Evolutionary conservation across 768 basidiomycete species (phyloP).

Genomic region (Collybia mongolica): DNA sequence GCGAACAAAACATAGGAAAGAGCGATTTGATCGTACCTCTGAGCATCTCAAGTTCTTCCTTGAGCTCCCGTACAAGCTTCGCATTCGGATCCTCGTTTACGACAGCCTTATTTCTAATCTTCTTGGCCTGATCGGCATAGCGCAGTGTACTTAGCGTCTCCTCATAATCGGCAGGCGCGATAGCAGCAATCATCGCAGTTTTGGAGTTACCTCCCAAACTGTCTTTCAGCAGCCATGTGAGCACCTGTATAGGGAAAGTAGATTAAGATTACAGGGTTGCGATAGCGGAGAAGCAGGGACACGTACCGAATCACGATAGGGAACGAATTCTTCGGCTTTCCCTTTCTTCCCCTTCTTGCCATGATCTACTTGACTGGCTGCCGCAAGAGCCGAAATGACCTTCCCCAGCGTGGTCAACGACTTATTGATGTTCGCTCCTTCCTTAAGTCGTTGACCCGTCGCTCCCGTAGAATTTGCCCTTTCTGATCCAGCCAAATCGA

Average conservation of each 20-base stretch:
- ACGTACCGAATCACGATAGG: conserved; percentile 94
- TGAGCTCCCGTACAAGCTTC: conserved; percentile 97
- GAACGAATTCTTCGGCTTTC: conserved; percentile 89
- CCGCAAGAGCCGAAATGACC: conserved; percentile 90
- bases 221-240: conserved; percentile 98
- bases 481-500: conserved; percentile 96
- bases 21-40: conserved; percentile 56
- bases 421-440: conserved; percentile 99
- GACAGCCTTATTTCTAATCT: conserved; percentile 99
- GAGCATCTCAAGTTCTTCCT: conserved; percentile 94
- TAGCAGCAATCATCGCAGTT: conserved; percentile 99
- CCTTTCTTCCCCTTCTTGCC: conserved; percentile 88
- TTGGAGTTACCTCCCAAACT: conserved; percentile 96
- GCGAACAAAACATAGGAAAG: conserved; percentile 10
- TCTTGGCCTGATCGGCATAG: conserved; percentile 99
- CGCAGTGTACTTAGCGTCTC: conserved; percentile 95
- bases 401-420: conserved; percentile 97
- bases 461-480: conserved; percentile 97
- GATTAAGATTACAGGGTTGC: neutral
- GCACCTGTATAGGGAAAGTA: conserved; percentile 51
- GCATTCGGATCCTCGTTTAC: conserved; percentile 99
- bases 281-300: conserved; percentile 9
- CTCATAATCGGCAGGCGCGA: conserved; percentile 97
- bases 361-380: conserved; percentile 58
- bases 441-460: conserved; percentile 93